Conservation (phyloP, 306 rosid species). For the Quercus ilex region DNA sequence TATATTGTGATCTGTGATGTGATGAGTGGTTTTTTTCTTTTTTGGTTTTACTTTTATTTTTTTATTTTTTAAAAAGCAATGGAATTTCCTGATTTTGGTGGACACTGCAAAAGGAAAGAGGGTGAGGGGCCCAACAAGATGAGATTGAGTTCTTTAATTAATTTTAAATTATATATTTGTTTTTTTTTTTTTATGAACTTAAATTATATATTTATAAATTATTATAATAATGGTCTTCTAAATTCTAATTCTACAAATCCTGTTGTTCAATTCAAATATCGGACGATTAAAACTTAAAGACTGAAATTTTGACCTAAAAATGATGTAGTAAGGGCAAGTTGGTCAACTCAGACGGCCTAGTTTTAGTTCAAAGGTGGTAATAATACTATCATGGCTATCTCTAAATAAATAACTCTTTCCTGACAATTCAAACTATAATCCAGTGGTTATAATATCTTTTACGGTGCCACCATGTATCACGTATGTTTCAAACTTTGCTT, state of each 20-base stretch:
- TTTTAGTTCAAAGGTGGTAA: no score
- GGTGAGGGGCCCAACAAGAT: slow-evolving; percentile 14
- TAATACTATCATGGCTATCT: no score
- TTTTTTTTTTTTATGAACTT: background rate
- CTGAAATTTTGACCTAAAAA: slow-evolving; percentile 18
- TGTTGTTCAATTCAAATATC: slow-evolving; percentile 11
- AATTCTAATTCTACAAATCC: background rate
- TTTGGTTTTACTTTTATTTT: background rate
- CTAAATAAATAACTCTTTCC: no score
- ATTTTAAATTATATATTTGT: no score
- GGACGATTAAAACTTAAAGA: background rate
- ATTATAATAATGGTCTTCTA: background rate
- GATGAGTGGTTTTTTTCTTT: slow-evolving; percentile 33
- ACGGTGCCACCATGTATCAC: no score
- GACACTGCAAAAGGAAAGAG: slow-evolving; percentile 1
- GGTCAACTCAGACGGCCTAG: background rate
- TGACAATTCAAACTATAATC: background rate
- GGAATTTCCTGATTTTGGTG: slow-evolving; percentile 12
- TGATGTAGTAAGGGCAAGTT: background rate
- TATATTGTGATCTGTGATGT: slow-evolving; percentile 12
- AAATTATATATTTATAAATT: background rate
- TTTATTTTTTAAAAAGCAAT: background rate
- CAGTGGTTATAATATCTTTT: no score
- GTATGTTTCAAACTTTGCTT: no score
- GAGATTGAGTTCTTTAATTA: slow-evolving; percentile 10